A percentile compares a stretch with the other conserved stretches of the same genome.
Evolutionary conservation across 768 basidiomycete genomes (phyloP).

Genomic region (Suillus subaureus): DNA sequence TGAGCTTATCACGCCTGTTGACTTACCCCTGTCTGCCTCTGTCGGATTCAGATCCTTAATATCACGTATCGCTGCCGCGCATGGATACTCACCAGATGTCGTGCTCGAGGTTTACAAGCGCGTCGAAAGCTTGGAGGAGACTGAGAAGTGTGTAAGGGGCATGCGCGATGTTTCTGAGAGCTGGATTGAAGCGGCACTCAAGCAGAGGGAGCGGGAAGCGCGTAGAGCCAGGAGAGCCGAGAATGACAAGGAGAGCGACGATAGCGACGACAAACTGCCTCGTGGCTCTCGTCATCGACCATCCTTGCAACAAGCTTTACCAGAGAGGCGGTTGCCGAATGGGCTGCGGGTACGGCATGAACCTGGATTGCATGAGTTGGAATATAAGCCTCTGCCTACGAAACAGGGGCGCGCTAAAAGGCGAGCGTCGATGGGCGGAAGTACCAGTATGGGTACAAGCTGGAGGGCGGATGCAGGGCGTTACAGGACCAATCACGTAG

Average conservation of each 20-base stretch:
- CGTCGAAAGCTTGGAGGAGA: slow-evolving; percentile 36
- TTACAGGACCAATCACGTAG: not conserved
- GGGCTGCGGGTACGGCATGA: slow-evolving; percentile 15
- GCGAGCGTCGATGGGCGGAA: slow-evolving; percentile 3
- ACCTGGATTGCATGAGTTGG: slow-evolving; percentile 14
- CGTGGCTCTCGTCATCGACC: not conserved
- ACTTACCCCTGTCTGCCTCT: slow-evolving; percentile 17
- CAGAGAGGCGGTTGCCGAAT: not conserved
- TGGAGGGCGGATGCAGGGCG: not conserved
- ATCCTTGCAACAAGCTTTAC: not conserved
- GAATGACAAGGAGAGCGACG: not conserved
- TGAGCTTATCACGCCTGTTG: slow-evolving; percentile 7
- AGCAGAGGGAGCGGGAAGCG: slow-evolving; percentile 3
- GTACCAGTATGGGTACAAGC: not conserved
- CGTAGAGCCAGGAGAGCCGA: not conserved
- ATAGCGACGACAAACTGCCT: not conserved
- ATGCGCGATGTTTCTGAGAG: slow-evolving; percentile 42
- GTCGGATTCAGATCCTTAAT: slow-evolving; percentile 37
- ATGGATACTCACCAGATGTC: slow-evolving; percentile 44
- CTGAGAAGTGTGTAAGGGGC: slow-evolving; percentile 40
- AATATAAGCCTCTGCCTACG: slow-evolving; percentile 32
- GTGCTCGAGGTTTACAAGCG: slow-evolving; percentile 41
- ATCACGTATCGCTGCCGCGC: slow-evolving; percentile 44
- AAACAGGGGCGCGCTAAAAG: slow-evolving; percentile 32
- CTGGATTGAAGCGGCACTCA: slow-evolving; percentile 18